Evolutionary conservation across 2,329 filamentous ascomycete genomes (phyloP).

Genomic region (Escovopsis weberi): DNA sequence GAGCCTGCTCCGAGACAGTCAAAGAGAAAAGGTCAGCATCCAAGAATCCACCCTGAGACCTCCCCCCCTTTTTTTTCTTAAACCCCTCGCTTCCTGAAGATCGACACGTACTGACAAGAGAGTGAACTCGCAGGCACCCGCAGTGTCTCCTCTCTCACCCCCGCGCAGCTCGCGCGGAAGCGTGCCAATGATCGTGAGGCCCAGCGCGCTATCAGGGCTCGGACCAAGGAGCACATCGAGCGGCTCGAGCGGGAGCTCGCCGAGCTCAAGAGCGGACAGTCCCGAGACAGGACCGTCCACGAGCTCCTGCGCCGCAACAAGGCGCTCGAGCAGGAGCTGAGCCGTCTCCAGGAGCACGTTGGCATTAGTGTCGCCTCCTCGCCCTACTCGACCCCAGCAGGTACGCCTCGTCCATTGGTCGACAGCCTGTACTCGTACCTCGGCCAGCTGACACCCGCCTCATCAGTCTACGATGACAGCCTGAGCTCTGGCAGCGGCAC

Average conservation of each 20-base stretch:
- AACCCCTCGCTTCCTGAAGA: neutral
- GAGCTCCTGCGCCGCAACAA: conserved; percentile 37
- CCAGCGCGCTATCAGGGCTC: conserved; percentile 72
- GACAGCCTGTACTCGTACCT: conserved; percentile 5
- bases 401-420: conserved; percentile 16
- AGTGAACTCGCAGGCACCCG: conserved; percentile 36
- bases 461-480: conserved; percentile 27
- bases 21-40: conserved; percentile 31
- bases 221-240: conserved; percentile 79
- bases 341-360: conserved; percentile 29
- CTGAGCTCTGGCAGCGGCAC: conserved; percentile 23
- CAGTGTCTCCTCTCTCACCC: conserved; percentile 75
- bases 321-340: conserved; percentile 38
- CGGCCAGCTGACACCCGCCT: conserved; percentile 10
- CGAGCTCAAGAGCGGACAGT: conserved; percentile 44
- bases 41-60: neutral
- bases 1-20: conserved; percentile 26
- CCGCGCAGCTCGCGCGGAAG: conserved; percentile 80
- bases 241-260: conserved; percentile 59
- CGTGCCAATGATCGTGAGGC: conserved; percentile 84
- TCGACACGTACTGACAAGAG: neutral
- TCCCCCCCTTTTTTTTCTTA: neutral
- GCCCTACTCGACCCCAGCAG: conserved; percentile 24
- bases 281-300: conserved; percentile 35
- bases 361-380: conserved; percentile 26